Base-by-base conservation (phyloP, 768 basidiomycete species). In the Amanita inopinata region DNA sequence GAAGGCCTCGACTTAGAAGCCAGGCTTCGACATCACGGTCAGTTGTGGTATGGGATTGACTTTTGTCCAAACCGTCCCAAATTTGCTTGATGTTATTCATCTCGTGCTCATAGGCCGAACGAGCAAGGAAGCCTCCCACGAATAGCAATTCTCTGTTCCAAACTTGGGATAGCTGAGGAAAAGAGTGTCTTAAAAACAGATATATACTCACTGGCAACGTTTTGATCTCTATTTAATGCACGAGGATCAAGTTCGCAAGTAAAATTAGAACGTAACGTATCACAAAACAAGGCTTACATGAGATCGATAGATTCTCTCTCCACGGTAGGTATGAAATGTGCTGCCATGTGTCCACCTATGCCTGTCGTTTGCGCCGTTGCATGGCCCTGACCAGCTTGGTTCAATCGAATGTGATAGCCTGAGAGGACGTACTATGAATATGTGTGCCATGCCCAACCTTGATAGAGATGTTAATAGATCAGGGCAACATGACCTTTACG, bases 311-410 rank as follows among this genome's bases (percentile, higher is more conserved):
- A 85, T 62, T 98, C 94, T 48, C 94, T 76, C 59, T 98, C 94
- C 5, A 98, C 93, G 0, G 93, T 97, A 7, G 91, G 88, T 44
- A 98, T 93, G 55, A 96, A 96, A 2, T 92, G 70, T 6, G 86
- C 81, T 0, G 89, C 64, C 62, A 74, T 71, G 51, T 73, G 73
- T 2, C 73, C 73, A 12, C 69, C 74, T 22, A 80, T 63, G 30
- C 94, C 93, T 1, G 92, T 94, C 7, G 91, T 94, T 62, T 98
- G 94, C 3, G 73, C 82, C 3, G 91, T 96, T 11, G 89, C 78
- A 58, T 93, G 90, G 10, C 90, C 89, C 85, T 88, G 17, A 43
- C 24, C 38, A 23, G 20, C 12, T 14, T 23, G 12, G 42, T 6
- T 35, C 12, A 28, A 22, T 25, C 25, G 19, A 25, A 18, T 39